Percentiles rank a stretch among this genome's conserved stretches.
These are phyloP conservation scores for Phoma sp. DNA, from an alignment of 2,329 filamentous ascomycete genomes.

Conservation along the genomic window DNA sequence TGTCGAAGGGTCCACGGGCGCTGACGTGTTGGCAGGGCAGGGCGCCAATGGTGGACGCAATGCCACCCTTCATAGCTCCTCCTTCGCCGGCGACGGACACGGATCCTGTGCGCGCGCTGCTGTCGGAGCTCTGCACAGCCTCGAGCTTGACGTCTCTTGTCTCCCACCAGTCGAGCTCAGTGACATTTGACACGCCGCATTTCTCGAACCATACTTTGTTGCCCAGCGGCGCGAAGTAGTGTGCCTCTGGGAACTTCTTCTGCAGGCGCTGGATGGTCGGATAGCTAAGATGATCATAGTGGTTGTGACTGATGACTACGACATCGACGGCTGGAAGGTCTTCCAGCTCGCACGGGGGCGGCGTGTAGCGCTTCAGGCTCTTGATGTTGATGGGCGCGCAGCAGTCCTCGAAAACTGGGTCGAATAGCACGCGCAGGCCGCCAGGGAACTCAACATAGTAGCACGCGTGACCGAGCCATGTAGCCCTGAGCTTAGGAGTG, in stretches of 20 bases:
- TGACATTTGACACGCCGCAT: slow-evolving; percentile 74
- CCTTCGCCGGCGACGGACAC: slow-evolving; percentile 10
- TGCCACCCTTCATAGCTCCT: slow-evolving; percentile 42
- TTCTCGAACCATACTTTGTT: slow-evolving; percentile 81
- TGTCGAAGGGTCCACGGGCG: slow-evolving; percentile 71
- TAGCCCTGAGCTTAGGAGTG: slow-evolving; percentile 72
- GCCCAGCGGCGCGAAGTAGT: slow-evolving; percentile 87
- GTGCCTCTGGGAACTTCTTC: slow-evolving; percentile 73
- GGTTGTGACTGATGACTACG: slow-evolving; percentile 82
- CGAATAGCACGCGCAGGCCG: slow-evolving; percentile 87
- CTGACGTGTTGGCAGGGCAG: slow-evolving; percentile 86
- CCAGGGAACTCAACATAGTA: slow-evolving; percentile 89
- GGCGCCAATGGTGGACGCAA: slow-evolving; percentile 75
- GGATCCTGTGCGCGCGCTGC: slow-evolving; percentile 11
- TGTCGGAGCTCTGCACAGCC: slow-evolving; percentile 3
- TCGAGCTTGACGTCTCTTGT: slow-evolving; percentile 74
- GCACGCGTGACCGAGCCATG: slow-evolving; percentile 94
- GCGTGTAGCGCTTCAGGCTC: slow-evolving; percentile 79
- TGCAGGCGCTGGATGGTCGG: slow-evolving; percentile 74
- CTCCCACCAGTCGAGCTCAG: slow-evolving; percentile 96
- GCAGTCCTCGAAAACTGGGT: slow-evolving; percentile 88
- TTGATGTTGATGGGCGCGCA: slow-evolving; percentile 77
- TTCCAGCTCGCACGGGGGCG: slow-evolving; percentile 74
- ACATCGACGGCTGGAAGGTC: slow-evolving; percentile 80
- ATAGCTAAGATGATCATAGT: slow-evolving; percentile 91